These are phyloP conservation scores for Candida morakotiae DNA, from an alignment of 805 yeast species.

Conservation along the genomic window DNA sequence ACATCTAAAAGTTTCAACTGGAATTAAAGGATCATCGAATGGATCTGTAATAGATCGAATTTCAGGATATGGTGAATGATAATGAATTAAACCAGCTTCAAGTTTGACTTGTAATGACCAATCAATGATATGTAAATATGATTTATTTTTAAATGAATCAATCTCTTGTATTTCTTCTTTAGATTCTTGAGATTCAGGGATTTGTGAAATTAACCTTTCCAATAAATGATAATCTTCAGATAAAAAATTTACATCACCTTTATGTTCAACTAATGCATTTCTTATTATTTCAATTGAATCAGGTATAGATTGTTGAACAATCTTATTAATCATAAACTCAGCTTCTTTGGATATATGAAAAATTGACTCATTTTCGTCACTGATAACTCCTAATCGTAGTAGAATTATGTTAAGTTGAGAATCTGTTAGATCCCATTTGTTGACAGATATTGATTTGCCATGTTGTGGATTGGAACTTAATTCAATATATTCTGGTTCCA, in stretches of 20 bases:
- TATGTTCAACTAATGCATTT: slow-evolving; percentile 32
- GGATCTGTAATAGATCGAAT: slow-evolving; percentile 38
- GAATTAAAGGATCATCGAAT: slow-evolving; percentile 28
- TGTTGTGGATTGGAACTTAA: slow-evolving; percentile 7
- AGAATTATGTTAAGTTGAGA: slow-evolving; percentile 14
- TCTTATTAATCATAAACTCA: slow-evolving; percentile 26
- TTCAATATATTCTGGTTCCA: slow-evolving; percentile 15
- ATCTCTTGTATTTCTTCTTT: slow-evolving; percentile 6
- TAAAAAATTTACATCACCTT: slow-evolving; percentile 32
- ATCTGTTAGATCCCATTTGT: slow-evolving; percentile 8
- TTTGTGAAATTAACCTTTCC: slow-evolving; percentile 19
- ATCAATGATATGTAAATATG: slow-evolving; percentile 23
- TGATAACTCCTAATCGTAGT: slow-evolving; percentile 19
- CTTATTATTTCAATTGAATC: slow-evolving; percentile 30
- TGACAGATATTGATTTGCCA: background rate
- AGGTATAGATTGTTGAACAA: slow-evolving; percentile 17
- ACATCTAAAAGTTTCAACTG: slow-evolving; percentile 34
- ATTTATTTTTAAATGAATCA: slow-evolving; percentile 15
- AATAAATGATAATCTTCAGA: slow-evolving; percentile 31
- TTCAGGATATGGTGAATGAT: slow-evolving; percentile 40
- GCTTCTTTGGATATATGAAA: slow-evolving; percentile 8
- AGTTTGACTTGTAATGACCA: slow-evolving; percentile 32
- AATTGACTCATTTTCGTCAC: slow-evolving; percentile 14
- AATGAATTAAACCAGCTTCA: slow-evolving; percentile 36
- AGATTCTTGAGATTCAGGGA: slow-evolving; percentile 14